These are phyloP conservation scores for Zymoseptoria crescenta DNA, from an alignment of 2,329 filamentous ascomycete genomes.

Conservation along the genomic window DNA sequence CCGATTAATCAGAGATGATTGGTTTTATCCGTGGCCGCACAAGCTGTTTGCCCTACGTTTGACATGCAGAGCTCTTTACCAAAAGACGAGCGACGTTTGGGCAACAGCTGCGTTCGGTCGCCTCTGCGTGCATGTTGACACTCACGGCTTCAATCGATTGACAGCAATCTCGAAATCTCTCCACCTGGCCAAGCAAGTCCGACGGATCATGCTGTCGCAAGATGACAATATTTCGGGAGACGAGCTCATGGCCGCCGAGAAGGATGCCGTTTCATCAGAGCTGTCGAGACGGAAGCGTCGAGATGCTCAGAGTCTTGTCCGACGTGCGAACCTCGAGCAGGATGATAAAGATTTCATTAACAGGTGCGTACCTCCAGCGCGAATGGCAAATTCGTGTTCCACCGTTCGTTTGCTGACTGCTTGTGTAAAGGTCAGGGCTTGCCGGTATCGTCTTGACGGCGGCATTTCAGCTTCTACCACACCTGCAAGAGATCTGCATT, in stretches of 20 bases:
- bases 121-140: background rate
- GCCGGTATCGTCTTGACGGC: background rate
- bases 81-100: background rate
- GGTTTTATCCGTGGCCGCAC: background rate
- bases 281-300: background rate
- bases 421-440: background rate
- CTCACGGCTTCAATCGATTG: background rate
- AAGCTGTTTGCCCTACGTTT: background rate
- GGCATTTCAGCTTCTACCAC: background rate
- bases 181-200: background rate
- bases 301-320: background rate
- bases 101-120: background rate
- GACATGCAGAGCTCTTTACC: background rate
- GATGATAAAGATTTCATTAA: background rate
- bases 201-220: background rate
- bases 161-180: background rate
- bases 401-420: background rate
- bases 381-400: background rate
- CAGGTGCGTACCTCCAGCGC: background rate
- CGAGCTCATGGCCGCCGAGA: background rate
- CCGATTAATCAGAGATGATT: background rate
- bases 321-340: background rate
- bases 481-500: background rate
- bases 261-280: background rate
- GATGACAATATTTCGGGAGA: background rate